Evolutionary conservation across 345 rosid species (phyloP), one percentile per base, ranked within the genome.

Genomic region (Anastatica hierochuntica): DNA sequence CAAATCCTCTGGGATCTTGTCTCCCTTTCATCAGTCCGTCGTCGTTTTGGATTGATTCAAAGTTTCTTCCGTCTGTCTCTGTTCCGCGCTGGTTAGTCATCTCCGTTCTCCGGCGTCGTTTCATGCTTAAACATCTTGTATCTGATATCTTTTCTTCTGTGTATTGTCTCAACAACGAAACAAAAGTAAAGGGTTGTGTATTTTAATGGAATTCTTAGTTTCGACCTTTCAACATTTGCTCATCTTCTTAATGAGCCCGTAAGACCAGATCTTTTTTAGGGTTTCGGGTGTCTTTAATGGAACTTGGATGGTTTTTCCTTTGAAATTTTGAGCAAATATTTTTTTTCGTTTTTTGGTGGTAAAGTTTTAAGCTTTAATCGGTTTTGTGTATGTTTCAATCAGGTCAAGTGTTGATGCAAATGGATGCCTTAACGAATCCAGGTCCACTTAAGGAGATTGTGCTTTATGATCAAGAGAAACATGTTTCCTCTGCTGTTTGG

Each of bases 401-500:
- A 62, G 69, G 53, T 59, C n/a, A 38, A 35, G 29, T 47, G 51
- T 51, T 63, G 66, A 63, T 54, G 50, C 20, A 18, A 20, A 84
- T 81, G 88, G 88, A 84, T 26, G 56, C 58, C n/a, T 43, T 64
- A 47, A 46, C 73, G 9, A 84, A 74, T 77, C 94, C 88, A 34
- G 88, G 94, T 24, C 94, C 94, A 11, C 42, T 84, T 51, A 82
- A 79, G 49, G 74, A 62, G 26, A 47, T 62, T 67, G 64, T 81
- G 4, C 86, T 90, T 12, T 84, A 77, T 60, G 95, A 85, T 68
- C 89, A 85, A 72, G 95, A 79, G 45, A 85, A 79, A 66, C 94
- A 85, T 61, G 95, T 85, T 4, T 85, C 95, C 29, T 70, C 86
- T 2, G 94, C 88, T 14, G 85, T 84, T 57, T 84, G 92, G 92